A percentile compares a stretch with the other conserved stretches of the same genome.
Conservation (phyloP, 108 stramenopile genomes). For the Skeletonema grethae region DNA sequence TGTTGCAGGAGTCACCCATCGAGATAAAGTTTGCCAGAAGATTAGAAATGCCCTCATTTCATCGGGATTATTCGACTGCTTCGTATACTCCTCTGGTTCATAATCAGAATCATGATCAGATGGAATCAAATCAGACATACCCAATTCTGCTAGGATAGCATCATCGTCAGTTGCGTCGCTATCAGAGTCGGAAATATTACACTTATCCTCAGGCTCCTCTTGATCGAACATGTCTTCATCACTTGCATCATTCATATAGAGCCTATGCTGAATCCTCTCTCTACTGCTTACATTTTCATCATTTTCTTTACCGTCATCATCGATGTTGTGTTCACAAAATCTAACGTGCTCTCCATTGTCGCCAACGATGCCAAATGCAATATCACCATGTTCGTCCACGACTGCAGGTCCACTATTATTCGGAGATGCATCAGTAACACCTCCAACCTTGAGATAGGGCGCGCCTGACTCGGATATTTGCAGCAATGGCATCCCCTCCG, state of each 20-base stretch:
- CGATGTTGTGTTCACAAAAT: slow-evolving; percentile 21
- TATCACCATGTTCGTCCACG: slow-evolving; percentile 1
- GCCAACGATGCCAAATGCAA: slow-evolving; percentile 4
- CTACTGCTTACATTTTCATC: slow-evolving; percentile 9
- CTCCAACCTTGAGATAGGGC: slow-evolving; percentile 13
- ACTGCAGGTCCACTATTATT: background rate
- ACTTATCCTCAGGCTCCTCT: background rate
- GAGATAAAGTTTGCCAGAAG: slow-evolving; percentile 35
- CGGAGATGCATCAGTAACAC: background rate
- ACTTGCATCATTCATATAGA: background rate
- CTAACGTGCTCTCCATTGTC: slow-evolving; percentile 16
- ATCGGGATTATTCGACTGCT: background rate
- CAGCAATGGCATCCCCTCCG: background rate
- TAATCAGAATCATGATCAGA: slow-evolving; percentile 1
- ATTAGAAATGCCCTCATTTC: slow-evolving; percentile 36
- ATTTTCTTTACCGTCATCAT: background rate
- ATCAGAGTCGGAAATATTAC: slow-evolving; percentile 14
- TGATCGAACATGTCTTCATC: slow-evolving; percentile 7
- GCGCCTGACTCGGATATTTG: slow-evolving; percentile 12
- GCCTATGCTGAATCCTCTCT: slow-evolving; percentile 13
- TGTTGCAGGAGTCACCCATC: slow-evolving; percentile 35
- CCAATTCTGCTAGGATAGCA: slow-evolving; percentile 29
- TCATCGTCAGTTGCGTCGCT: slow-evolving; percentile 27
- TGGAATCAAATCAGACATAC: slow-evolving; percentile 25
- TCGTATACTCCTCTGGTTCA: slow-evolving; percentile 4